Base-by-base conservation (phyloP, 352 stramenopile genomes). In the Pythium folliculosum region DNA sequence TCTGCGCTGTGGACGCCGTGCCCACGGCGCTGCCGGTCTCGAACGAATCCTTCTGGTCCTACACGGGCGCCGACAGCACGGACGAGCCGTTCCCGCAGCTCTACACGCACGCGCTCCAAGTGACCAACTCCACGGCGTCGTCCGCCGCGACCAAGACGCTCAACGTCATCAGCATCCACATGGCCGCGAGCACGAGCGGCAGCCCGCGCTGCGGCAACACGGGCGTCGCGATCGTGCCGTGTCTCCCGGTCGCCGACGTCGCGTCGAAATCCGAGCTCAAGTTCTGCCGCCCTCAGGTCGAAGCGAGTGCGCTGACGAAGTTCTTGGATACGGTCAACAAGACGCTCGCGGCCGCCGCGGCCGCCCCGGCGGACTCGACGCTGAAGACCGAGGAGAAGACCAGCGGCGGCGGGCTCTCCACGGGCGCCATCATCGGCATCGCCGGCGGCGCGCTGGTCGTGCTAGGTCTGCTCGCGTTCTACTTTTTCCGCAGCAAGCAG, bases 151-250 rank as follows among this genome's bases (percentile, higher is more conserved):
- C 44, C 14, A 48, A 16, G 59, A 63, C 37, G 37, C 8, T 81
- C 21, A 70, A 16, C 10, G 16, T 85, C 3, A 65, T 77, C 35
- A 77, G 69, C 9, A 83, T 88, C 50, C 73, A 85, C 70, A 80
- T 88, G 77, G 57, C 63, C 16, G 66, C 73, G 51, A 62, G 43
- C 35, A 60, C 75, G 32, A 48, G 21, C 27, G 61, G 66, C 37
- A 57, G 57, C 8, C 4, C 44, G 7, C 13, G 21, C 3, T 80
- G 77, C 50, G 55, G 43, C 30, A 79, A 44, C 54, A 68, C 73
- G 32, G 57, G 76, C 56, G 79, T 85, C 49, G 51, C 63, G 1
- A 75, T 88, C 43, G 77, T 84, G 30, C 79, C 79, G 38, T 88
- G 79, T 47, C 51, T 80, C 12, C 49, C 63, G 48, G 57, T 83